These are phyloP conservation scores for Rhypophila decipiens DNA, from an alignment of 495 filamentous ascomycete genomes.

Conservation along the genomic window DNA sequence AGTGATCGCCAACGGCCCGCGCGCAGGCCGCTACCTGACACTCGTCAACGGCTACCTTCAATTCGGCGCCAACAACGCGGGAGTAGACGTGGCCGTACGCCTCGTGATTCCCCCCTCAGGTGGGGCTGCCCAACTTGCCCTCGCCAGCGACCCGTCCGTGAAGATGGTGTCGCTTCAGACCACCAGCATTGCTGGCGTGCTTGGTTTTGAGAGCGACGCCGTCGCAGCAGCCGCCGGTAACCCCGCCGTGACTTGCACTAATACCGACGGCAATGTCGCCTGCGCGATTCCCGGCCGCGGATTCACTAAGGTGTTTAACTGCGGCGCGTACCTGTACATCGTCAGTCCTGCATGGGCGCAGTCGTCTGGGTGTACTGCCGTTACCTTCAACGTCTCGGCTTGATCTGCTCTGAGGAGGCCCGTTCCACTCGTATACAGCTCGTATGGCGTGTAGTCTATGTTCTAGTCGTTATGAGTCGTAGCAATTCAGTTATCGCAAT, in stretches of 20 bases:
- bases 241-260: background rate
- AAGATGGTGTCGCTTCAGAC: background rate
- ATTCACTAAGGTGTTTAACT: background rate
- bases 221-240: background rate
- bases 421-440: too few relatives aligned
- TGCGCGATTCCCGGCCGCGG: background rate
- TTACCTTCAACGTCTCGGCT: background rate
- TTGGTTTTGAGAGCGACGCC: background rate
- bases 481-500: too few relatives aligned
- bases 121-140: background rate
- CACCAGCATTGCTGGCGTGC: background rate
- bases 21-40: background rate
- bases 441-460: too few relatives aligned
- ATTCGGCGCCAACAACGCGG: background rate
- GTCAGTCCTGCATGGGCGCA: background rate
- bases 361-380: background rate
- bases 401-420: too few relatives aligned
- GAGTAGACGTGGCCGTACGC: background rate
- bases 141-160: background rate
- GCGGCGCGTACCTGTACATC: background rate
- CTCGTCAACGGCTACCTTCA: background rate
- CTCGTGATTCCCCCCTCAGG: background rate
- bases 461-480: too few relatives aligned
- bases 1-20: background rate
- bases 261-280: background rate